These are phyloP conservation scores for Coemansia sp. DNA, from an alignment of 371 early-diverging fungal species.

Conservation along the genomic window DNA sequence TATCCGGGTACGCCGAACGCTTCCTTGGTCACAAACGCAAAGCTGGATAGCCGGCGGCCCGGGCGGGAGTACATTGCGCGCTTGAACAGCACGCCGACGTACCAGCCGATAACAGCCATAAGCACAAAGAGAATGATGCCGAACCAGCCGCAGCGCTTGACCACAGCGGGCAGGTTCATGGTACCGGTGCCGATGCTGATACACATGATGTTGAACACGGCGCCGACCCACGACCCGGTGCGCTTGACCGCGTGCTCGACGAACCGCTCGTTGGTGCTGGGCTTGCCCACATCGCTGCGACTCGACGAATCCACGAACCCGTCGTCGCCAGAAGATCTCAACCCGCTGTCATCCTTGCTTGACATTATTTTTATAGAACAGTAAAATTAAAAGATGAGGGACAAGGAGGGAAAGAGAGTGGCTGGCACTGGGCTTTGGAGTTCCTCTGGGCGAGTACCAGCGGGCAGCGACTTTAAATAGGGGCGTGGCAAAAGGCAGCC, in stretches of 20 bases:
- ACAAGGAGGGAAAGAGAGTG: too few relatives aligned
- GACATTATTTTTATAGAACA: too few relatives aligned
- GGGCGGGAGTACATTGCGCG: slow-evolving; percentile 61
- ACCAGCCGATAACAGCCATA: slow-evolving; percentile 70
- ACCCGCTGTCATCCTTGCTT: too few relatives aligned
- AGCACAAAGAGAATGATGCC: slow-evolving; percentile 69
- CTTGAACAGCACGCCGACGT: slow-evolving; percentile 65
- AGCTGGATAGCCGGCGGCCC: slow-evolving; percentile 39
- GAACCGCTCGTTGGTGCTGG: slow-evolving; percentile 10
- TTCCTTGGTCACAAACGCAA: slow-evolving; percentile 61
- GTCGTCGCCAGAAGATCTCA: too few relatives aligned
- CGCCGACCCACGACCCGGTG: slow-evolving; percentile 44
- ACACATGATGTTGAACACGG: slow-evolving; percentile 65
- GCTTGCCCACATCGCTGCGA: neutral
- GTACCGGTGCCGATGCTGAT: slow-evolving; percentile 84
- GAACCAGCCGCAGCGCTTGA: slow-evolving; percentile 82
- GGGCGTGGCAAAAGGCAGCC: too few relatives aligned
- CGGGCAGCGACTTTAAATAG: too few relatives aligned
- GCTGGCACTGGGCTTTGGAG: too few relatives aligned
- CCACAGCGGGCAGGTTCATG: slow-evolving; percentile 73
- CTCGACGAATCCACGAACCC: neutral
- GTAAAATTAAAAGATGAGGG: too few relatives aligned
- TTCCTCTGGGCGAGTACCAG: too few relatives aligned
- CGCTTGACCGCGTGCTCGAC: slow-evolving; percentile 36
- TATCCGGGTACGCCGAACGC: slow-evolving; percentile 59